Evolutionary conservation across 306 rosid genomes (phyloP), one percentile per base, ranked within the genome.

Genomic region (Malus asiatica): DNA sequence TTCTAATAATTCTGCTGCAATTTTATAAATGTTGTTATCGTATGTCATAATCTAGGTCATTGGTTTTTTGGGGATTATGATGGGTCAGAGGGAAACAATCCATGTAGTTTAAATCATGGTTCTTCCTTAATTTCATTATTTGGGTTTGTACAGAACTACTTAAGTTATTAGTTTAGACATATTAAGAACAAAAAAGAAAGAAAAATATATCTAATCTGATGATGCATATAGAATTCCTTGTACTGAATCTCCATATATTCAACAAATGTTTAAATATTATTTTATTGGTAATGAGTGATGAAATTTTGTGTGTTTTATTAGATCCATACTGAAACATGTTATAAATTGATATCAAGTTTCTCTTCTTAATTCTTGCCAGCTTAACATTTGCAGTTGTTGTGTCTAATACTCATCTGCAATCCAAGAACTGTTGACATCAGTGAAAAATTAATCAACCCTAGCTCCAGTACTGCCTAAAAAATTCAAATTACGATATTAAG

Each of bases 71-170:
- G 72, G 70, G 61, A 35, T 76, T 80, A 67, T 72, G 60, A 30
- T 71, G 57, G 66, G 86, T 70, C 27, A 23, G 32, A 22, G 66
- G 71, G 62, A 77, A 78, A 77, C 78, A 48, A 48, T 48, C 55
- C 80, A 68, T 71, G 46, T 35, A 72, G 35, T 73, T 79, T 27
- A 59, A 77, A 13, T 74, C 35, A 55, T 79, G 73, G 80, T 77
- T 82, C 71, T 65, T 70, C 42, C 74, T 74, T 61, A 35, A 46
- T 66, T 74, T 73, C 55, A 48, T 48, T 48, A 48, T 48, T 48
- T 48, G 53, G 19, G 19, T 48, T 48, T 48, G 80, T 77, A 72
- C 69, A 75, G 1, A 52, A 15, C 53, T 48, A 48, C 53, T 48
- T 3, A 46, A 48, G 53, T 14, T 46, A 46, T 7, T 14, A 48